Percentiles rank a stretch among this genome's conserved stretches.
Conservation (phyloP, 345 rosid genomes). For the Leavenworthia alabamica region DNA sequence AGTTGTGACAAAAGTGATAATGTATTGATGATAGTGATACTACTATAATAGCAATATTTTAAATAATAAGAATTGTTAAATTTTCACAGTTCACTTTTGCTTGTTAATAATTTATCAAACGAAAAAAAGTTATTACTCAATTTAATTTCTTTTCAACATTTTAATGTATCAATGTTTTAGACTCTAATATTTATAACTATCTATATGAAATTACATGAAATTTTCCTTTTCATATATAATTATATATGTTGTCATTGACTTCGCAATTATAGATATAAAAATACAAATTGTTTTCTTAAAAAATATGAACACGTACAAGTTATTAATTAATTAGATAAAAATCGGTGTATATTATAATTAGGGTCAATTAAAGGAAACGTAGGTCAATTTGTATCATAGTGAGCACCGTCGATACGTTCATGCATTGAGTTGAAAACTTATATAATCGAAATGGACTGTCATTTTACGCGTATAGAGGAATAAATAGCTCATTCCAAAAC, state of each 20-base stretch:
- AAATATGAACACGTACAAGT: not conserved
- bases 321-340: not conserved
- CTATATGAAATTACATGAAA: too few relatives aligned
- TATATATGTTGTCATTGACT: not conserved
- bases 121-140: not conserved
- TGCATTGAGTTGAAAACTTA: conserved; percentile 15
- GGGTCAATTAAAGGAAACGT: not conserved
- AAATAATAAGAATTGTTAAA: not conserved
- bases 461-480: conserved; percentile 18
- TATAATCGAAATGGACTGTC: conserved; percentile 12
- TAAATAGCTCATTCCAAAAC: not conserved
- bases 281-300: not conserved
- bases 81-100: not conserved
- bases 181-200: not conserved
- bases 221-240: too few relatives aligned
- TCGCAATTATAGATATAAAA: not conserved
- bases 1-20: not conserved
- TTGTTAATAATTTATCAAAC: not conserved
- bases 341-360: conserved; percentile 18
- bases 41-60: not conserved
- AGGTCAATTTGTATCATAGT: conserved; percentile 11
- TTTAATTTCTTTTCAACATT: not conserved
- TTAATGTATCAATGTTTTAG: not conserved
- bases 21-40: not conserved
- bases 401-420: conserved; percentile 25